phyloP scores from a whole-genome alignment of 2,329 filamentous ascomycete species.

The Exophiala dermatitidis region DNA sequence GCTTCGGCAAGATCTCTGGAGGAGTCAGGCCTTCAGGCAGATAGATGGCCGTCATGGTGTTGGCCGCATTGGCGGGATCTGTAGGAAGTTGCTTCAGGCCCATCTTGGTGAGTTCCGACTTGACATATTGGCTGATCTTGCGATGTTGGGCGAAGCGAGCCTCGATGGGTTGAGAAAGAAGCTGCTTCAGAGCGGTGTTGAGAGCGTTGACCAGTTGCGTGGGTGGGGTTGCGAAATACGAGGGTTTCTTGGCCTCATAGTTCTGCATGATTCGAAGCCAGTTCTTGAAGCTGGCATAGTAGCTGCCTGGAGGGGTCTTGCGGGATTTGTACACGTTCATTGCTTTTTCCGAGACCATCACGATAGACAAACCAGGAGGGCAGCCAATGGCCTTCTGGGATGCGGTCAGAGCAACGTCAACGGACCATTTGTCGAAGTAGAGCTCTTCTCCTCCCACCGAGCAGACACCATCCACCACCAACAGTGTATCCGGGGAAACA shows the following conservation, averaged over 20 bases:
- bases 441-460: conserved; percentile 95
- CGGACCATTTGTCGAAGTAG: conserved; percentile 85
- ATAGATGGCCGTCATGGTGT: conserved; percentile 97
- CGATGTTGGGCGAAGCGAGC: conserved; percentile 79
- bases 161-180: conserved; percentile 69
- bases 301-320: conserved; percentile 74
- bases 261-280: conserved; percentile 99
- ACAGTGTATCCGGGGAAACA: conserved; percentile 82
- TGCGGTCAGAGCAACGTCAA: conserved; percentile 89
- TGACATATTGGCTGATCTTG: conserved; percentile 73
- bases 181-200: conserved; percentile 79
- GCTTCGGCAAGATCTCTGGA: conserved; percentile 73
- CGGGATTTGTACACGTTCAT: conserved; percentile 72
- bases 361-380: conserved; percentile 86
- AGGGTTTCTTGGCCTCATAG: conserved; percentile 95
- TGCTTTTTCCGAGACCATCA: conserved; percentile 85
- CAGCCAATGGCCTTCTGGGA: conserved; percentile 96
- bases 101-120: conserved; percentile 70
- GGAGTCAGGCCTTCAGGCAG: conserved; percentile 76
- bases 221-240: conserved; percentile 94
- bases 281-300: conserved; percentile 96
- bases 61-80: conserved; percentile 84
- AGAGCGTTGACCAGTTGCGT: conserved; percentile 90
- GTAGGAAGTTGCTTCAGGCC: conserved; percentile 80
- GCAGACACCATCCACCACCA: conserved; percentile 94